Base-by-base conservation (phyloP, 2,329 filamentous ascomycete genomes). In the Colletotrichum tropicale region DNA sequence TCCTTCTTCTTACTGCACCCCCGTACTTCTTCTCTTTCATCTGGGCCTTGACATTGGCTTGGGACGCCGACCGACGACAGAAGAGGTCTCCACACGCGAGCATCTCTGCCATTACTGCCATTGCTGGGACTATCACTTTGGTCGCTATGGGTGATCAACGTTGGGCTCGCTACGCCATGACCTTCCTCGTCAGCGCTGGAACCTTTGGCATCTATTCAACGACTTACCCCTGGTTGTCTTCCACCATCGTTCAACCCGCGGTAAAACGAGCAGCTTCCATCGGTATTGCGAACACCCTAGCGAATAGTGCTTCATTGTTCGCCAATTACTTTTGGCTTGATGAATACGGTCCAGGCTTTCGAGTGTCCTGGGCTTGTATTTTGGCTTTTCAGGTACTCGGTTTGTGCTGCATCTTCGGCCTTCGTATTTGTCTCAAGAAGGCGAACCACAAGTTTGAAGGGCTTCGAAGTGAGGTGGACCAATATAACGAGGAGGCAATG, bases 1-100 rank as follows among this genome's bases (percentile, higher is more conserved):
- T 62, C 0, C 78, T 83, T 38, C 76, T 84, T 2, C 79, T 84
- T 26, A 82, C 81, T 6, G 79, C 81, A 0, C 82, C 82, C 10
- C 82, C 82, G 0, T 83, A 80, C 30, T 32, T 74, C 15, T 64
- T 74, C 16, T 60, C 64, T 13, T 48, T 55, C 21, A 28, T 55
- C 65, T 56, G 65, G 65, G 28, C 65, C 8, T n/a, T 67, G 16
- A 18, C 36, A 8, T 8, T 68, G 12, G 30, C 77, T 38, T 76
- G 73, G 69, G 32, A 69, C n/a, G 67, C 76, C 4, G 74, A 74
- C 64, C 52, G 74, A 10, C 26, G 43, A 1, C 12, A 74, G 21
- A 70, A 77, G 24, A 15, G 74, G 4, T 74, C 66, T 4, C 70
- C 52, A 1, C 74, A 74, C 30, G 69, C 66, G 10, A 55, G 64